Base-by-base conservation (phyloP, 108 stramenopile genomes). In the Cyclotella sp. region DNA sequence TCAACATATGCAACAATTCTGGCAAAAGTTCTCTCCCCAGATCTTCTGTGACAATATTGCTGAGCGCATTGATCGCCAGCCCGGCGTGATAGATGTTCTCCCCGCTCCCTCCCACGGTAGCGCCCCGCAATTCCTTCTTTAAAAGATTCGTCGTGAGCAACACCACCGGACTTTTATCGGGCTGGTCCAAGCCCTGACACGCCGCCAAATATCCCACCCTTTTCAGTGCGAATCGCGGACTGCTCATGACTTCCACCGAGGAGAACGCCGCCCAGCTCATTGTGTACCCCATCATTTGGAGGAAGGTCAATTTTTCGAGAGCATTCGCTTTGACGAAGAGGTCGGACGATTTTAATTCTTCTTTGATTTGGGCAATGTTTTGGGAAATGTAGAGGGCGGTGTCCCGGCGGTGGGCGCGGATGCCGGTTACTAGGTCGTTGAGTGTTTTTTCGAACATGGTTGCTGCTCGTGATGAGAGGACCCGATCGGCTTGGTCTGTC, bases 211-310 rank as follows among this genome's bases (percentile, higher is more conserved):
- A 97, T 0, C 97, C 98, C 16, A 97, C 89, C 18, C 99, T 87
- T 81, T 99, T 98, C 65, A 98, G 92, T 6, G 91, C 97, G 83
- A 99, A 99, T 15, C 98, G 91, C 0, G 96, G 89, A 16, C 67
- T 75, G 77, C 87, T 88, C 98, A 99, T 98, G 55, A 97, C 95
- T 75, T 99, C 98, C 27, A 97, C 92, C 44, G 97, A 86, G 43
- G 90, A 84, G 76, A 99, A 99, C 43, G 92, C 86, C 11, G 99
- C 98, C 96, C 97, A 99, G 49, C 79, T 87, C 91, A 99, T 96
- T 79, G 94, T 91, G 78, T 98, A 98, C 14, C 99, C 99, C 86
- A 97, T 93, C 97, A 98, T 98, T 77, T 98, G 97, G 59, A 99
- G 87, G 73, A 98, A 95, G 42, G 98, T 99, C 26, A 99, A 75